phyloP scores from a whole-genome alignment of 306 rosid genomes.

The Vigna nakashimae region DNA sequence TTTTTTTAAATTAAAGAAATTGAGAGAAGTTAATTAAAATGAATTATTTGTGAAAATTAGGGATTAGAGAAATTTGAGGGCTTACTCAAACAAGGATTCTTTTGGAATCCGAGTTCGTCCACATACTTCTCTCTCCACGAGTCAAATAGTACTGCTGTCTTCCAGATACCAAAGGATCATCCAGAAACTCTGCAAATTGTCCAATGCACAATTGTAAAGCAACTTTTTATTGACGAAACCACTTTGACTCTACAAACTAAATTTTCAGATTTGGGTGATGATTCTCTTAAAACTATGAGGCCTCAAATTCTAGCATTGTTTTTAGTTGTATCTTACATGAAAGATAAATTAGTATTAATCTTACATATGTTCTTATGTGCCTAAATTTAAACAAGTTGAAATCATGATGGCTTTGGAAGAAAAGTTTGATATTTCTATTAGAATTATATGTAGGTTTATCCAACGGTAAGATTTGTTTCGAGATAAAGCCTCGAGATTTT shows the following conservation, averaged over 20 bases:
- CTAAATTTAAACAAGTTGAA: slow-evolving; percentile 55
- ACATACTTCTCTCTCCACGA: slow-evolving; percentile 98
- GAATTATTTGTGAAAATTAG: no score
- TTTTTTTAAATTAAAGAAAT: no score
- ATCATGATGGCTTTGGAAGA: slow-evolving; percentile 78
- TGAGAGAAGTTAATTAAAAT: no score
- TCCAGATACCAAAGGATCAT: slow-evolving; percentile 59
- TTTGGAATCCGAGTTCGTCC: slow-evolving; percentile 32
- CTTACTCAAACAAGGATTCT: no score
- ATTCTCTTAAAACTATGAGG: slow-evolving; percentile 71
- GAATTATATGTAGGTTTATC: background rate
- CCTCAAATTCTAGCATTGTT: background rate
- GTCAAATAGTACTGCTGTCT: slow-evolving; percentile 87
- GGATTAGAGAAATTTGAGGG: slow-evolving; percentile 35
- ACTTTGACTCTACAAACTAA: slow-evolving; percentile 60
- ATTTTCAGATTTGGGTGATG: slow-evolving; percentile 75
- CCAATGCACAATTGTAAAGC: slow-evolving; percentile 66
- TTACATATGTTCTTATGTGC: background rate
- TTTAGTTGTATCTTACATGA: background rate
- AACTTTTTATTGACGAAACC: slow-evolving; percentile 66
- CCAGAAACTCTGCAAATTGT: slow-evolving; percentile 64
- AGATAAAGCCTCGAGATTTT: no score
- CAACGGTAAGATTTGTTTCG: no score
- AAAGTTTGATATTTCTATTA: slow-evolving; percentile 66
- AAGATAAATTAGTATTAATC: background rate